Percentiles rank a stretch among this genome's conserved stretches.
Evolutionary conservation across 148 eudicot species (phyloP).

Genomic region (Silene latifolia): DNA sequence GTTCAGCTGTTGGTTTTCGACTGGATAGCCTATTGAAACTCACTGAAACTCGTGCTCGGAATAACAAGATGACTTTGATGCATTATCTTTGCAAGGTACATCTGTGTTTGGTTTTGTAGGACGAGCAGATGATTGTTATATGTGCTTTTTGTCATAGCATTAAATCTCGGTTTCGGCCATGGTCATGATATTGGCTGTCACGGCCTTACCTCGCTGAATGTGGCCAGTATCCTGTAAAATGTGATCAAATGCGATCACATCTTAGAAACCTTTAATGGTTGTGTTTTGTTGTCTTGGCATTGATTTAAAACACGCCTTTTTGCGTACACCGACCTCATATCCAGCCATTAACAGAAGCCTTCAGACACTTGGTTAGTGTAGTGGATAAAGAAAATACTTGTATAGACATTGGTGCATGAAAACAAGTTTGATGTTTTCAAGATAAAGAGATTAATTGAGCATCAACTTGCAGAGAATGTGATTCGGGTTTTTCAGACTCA

Average conservation of each 20-base stretch:
- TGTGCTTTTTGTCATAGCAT: background rate
- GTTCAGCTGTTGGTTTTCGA: constrained; percentile 90
- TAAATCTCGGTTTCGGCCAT: background rate
- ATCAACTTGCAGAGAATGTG: too few species aligned
- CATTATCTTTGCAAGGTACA: constrained; percentile 93
- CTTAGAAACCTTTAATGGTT: background rate
- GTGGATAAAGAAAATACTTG: background rate
- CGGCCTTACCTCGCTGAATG: background rate
- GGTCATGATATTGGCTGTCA: background rate
- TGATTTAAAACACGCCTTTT: background rate
- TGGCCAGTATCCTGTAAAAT: background rate
- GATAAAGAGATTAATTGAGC: too few species aligned
- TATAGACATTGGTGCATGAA: background rate
- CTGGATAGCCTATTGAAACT: constrained; percentile 94
- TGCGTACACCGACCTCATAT: too few species aligned
- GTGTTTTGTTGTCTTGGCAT: background rate
- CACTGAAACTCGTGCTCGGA: constrained; percentile 84
- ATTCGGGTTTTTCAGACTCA: background rate
- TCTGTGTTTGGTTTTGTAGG: background rate
- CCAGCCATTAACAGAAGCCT: background rate
- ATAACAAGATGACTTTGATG: constrained; percentile 92
- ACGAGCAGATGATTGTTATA: background rate
- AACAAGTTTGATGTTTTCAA: too few species aligned
- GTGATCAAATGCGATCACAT: background rate
- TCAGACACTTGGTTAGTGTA: background rate